A percentile compares a stretch with the other conserved stretches of the same genome.
Conservation (phyloP, 1,139 yeast species). For the Taiozyma onychis region DNA sequence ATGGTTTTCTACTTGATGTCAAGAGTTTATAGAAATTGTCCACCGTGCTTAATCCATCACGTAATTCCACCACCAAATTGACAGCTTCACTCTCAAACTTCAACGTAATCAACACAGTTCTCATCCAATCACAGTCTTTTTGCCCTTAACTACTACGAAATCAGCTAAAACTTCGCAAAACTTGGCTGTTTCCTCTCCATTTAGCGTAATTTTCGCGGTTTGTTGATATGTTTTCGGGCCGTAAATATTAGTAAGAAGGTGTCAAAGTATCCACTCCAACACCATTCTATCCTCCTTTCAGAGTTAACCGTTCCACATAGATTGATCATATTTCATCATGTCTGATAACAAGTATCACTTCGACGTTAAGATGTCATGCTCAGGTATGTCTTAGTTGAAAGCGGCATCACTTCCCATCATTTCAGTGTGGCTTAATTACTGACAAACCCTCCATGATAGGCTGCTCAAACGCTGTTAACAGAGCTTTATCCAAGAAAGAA, state of each 20-base stretch:
- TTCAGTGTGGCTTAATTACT: not conserved
- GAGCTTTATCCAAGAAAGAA: constrained; percentile 65
- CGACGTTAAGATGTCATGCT: constrained; percentile 76
- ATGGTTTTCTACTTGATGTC: not conserved
- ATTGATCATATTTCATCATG: constrained; percentile 24
- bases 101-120: not conserved
- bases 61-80: not conserved
- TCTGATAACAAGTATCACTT: constrained; percentile 61
- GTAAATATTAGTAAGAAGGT: not conserved
- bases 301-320: too few relatives aligned
- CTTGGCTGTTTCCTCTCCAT: not conserved
- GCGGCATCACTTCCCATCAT: too few relatives aligned
- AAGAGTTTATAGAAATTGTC: not conserved
- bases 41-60: not conserved
- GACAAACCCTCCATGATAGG: constrained; percentile 32
- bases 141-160: not conserved
- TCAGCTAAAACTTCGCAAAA: not conserved
- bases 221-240: too few relatives aligned
- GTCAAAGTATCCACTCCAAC: not conserved
- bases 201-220: not conserved
- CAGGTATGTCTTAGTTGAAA: constrained; percentile 34
- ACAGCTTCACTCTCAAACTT: not conserved
- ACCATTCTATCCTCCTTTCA: not conserved
- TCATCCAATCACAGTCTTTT: not conserved
- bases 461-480: constrained; percentile 82